Percentiles rank a stretch among this genome's conserved stretches.
Evolutionary conservation across 2,329 filamentous ascomycete species (phyloP).

Genomic region (Ophiostoma fasciatum): DNA sequence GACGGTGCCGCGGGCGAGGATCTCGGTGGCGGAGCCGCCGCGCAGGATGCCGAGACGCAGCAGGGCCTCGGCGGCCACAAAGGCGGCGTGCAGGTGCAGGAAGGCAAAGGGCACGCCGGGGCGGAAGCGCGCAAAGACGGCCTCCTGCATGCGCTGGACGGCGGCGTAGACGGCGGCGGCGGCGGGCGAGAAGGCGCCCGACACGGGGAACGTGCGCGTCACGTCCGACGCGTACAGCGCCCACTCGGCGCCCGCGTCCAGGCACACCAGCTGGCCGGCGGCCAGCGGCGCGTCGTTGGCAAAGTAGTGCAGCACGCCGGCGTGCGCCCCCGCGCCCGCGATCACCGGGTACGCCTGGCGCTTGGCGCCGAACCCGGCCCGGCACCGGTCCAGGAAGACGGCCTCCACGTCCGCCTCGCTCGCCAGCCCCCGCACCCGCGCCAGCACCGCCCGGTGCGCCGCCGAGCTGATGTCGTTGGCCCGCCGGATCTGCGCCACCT

Average conservation of each 20-base stretch:
- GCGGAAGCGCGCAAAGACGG: constrained; percentile 52
- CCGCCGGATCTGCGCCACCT: constrained; percentile 65
- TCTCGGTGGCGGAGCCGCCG: constrained; percentile 41
- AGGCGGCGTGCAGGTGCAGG: constrained; percentile 58
- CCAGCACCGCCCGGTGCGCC: constrained; percentile 62
- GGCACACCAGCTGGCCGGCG: constrained; percentile 57
- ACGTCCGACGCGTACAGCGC: constrained; percentile 79
- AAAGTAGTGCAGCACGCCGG: constrained; percentile 73
- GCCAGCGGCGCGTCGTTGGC: constrained; percentile 60
- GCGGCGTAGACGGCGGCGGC: constrained; percentile 60
- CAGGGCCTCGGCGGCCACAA: constrained; percentile 57
- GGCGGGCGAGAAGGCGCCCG: constrained; percentile 51
- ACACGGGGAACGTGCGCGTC: constrained; percentile 73
- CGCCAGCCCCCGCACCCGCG: constrained; percentile 42
- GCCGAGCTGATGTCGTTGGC: constrained; percentile 67
- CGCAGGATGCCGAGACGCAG: constrained; percentile 56
- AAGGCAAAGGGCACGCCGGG: constrained; percentile 58
- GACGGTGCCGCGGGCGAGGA: constrained; percentile 36
- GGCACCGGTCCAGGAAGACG: constrained; percentile 58
- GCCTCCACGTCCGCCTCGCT: constrained; percentile 80
- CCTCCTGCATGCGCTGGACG: constrained; percentile 67
- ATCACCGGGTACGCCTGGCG: constrained; percentile 82
- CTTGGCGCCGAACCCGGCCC: constrained; percentile 50
- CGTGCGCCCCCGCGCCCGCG: constrained; percentile 69
- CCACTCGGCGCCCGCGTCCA: constrained; percentile 83